phyloP scores from a whole-genome alignment of 192 early-diverging fungal genomes.

The Jimgerdemannia flammicorona region DNA sequence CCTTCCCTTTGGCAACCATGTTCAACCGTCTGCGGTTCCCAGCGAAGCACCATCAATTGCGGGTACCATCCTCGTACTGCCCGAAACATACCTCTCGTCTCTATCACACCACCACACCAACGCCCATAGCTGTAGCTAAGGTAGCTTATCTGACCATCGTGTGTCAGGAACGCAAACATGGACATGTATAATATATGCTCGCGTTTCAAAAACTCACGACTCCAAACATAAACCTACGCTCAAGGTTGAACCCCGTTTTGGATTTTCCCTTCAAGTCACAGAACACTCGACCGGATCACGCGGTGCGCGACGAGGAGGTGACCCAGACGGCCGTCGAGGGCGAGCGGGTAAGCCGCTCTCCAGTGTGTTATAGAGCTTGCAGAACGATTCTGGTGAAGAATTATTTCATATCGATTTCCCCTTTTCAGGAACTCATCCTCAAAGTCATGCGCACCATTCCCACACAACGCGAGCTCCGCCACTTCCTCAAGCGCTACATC shows the following conservation, averaged over 20 bases:
- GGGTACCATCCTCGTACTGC: not conserved
- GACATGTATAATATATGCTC: too few relatives aligned
- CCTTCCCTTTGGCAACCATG: not conserved
- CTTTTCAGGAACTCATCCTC: conserved; percentile 50
- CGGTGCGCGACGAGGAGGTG: not conserved
- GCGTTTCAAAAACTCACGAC: too few relatives aligned
- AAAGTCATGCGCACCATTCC: conserved; percentile 58
- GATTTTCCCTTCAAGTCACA: too few relatives aligned
- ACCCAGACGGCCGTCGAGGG: not conserved
- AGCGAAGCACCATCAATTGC: not conserved
- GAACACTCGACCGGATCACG: too few relatives aligned
- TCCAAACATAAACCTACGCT: too few relatives aligned
- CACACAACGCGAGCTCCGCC: conserved; percentile 57
- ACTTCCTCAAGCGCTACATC: conserved; percentile 54
- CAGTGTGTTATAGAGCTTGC: not conserved
- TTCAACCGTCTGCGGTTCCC: not conserved
- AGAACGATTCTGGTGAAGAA: not conserved
- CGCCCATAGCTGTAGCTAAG: too few relatives aligned
- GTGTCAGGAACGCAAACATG: too few relatives aligned
- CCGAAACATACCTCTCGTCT: not conserved
- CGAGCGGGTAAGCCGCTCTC: not conserved
- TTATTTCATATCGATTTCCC: not conserved
- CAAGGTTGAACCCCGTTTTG: too few relatives aligned
- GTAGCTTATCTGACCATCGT: too few relatives aligned
- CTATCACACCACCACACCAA: too few relatives aligned